A percentile compares a stretch with the other conserved stretches of the same genome.
These are phyloP conservation scores for Ananas comosus DNA, from an alignment of 176 grass and related monocot genomes.

Conservation along the genomic window DNA sequence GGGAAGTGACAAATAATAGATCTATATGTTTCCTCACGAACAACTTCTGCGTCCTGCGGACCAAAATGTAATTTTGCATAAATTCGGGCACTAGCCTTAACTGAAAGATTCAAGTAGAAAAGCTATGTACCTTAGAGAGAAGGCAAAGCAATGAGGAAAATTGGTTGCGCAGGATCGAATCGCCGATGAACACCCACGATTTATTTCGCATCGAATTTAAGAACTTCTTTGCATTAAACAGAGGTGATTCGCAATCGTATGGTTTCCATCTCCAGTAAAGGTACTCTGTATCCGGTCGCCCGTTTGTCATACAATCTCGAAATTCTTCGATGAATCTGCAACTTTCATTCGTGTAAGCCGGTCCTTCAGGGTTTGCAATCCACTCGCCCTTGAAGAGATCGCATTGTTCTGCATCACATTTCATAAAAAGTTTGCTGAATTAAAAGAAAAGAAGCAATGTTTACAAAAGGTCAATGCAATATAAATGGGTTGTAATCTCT, in stretches of 20 bases:
- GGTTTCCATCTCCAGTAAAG: slow-evolving; percentile 91
- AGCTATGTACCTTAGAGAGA: slow-evolving; percentile 54
- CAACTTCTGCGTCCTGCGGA: slow-evolving; percentile 61
- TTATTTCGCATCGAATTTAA: slow-evolving; percentile 50
- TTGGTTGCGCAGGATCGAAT: slow-evolving; percentile 91
- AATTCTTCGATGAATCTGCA: slow-evolving; percentile 76
- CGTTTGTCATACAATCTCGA: slow-evolving; percentile 84
- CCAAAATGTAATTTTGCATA: background rate
- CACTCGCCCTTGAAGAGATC: slow-evolving; percentile 68
- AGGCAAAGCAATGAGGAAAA: slow-evolving; percentile 80
- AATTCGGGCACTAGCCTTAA: no score
- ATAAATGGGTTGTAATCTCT: no score
- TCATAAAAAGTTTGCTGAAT: background rate
- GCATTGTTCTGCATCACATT: slow-evolving; percentile 41
- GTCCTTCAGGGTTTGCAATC: slow-evolving; percentile 41
- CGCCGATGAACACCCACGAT: slow-evolving; percentile 76
- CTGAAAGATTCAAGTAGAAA: background rate
- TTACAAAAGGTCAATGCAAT: background rate
- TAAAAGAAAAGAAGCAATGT: background rate
- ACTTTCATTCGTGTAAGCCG: slow-evolving; percentile 63
- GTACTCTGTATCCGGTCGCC: slow-evolving; percentile 62
- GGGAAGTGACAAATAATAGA: slow-evolving; percentile 65
- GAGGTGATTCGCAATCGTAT: slow-evolving; percentile 45
- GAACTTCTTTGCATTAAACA: slow-evolving; percentile 56
- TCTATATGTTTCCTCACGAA: slow-evolving; percentile 45